These are phyloP conservation scores for Lodderomyces beijingensis DNA, from an alignment of 1,139 yeast species.

Conservation along the genomic window DNA sequence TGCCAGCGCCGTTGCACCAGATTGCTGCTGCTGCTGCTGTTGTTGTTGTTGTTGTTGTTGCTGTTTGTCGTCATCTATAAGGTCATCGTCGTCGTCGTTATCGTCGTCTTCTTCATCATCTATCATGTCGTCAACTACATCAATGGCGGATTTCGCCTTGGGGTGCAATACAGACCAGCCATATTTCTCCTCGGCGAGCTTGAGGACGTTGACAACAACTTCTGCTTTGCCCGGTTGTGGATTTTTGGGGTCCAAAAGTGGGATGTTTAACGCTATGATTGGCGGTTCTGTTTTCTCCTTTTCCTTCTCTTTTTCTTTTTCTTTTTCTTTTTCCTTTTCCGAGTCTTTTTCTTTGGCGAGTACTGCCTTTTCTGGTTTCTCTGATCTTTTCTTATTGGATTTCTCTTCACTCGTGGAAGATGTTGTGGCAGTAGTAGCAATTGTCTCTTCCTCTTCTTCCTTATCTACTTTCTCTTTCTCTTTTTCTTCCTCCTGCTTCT, in stretches of 20 bases:
- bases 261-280: constrained; percentile 57
- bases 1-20: neutral
- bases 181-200: constrained; percentile 80
- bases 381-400: constrained; percentile 7
- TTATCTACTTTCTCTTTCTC: constrained; percentile 9
- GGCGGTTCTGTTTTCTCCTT: constrained; percentile 33
- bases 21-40: neutral
- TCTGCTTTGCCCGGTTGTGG: constrained; percentile 64
- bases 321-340: constrained; percentile 17
- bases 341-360: constrained; percentile 3
- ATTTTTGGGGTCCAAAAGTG: constrained; percentile 44
- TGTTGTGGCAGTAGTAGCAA: constrained; percentile 6
- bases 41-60: constrained; percentile 11
- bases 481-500: constrained; percentile 5
- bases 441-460: constrained; percentile 7
- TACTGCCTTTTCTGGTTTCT: constrained; percentile 7
- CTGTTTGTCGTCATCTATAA: constrained; percentile 26
- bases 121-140: constrained; percentile 56
- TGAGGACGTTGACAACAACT: constrained; percentile 73
- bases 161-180: constrained; percentile 77
- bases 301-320: constrained; percentile 23
- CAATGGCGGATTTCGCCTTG: constrained; percentile 56
- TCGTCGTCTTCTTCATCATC: constrained; percentile 60
- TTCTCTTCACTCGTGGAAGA: constrained; percentile 7
- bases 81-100: constrained; percentile 54